These are phyloP conservation scores for Aspergillus pseudoglaucus DNA, from an alignment of 2,329 filamentous ascomycete genomes.

Conservation along the genomic window DNA sequence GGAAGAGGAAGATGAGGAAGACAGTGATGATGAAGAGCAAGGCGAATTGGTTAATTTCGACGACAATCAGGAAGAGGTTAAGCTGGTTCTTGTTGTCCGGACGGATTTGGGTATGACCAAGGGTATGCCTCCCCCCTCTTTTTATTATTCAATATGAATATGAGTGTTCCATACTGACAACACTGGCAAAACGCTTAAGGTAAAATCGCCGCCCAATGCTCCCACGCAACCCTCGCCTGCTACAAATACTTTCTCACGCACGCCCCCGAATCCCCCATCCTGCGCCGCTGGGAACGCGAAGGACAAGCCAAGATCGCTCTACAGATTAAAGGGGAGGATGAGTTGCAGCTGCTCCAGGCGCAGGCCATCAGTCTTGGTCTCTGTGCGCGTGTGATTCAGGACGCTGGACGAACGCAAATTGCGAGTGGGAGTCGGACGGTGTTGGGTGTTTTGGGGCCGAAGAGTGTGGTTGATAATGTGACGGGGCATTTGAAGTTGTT, in stretches of 20 bases:
- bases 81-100: slow-evolving; percentile 83
- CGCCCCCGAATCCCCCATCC: slow-evolving; percentile 52
- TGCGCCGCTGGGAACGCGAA: slow-evolving; percentile 75
- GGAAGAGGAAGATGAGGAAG: slow-evolving; percentile 54
- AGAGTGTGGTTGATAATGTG: slow-evolving; percentile 77
- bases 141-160: slow-evolving; percentile 3
- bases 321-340: slow-evolving; percentile 80
- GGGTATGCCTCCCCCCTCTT: slow-evolving; percentile 50
- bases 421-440: slow-evolving; percentile 88
- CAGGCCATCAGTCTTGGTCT: slow-evolving; percentile 77
- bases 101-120: slow-evolving; percentile 97
- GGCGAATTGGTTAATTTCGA: slow-evolving; percentile 43
- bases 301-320: slow-evolving; percentile 94
- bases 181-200: slow-evolving; percentile 46
- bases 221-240: slow-evolving; percentile 93
- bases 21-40: slow-evolving; percentile 60
- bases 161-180: neutral
- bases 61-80: slow-evolving; percentile 72
- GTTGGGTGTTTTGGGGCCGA: slow-evolving; percentile 74
- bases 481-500: slow-evolving; percentile 80
- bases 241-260: slow-evolving; percentile 71
- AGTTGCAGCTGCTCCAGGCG: slow-evolving; percentile 66
- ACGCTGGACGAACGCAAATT: slow-evolving; percentile 97
- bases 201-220: slow-evolving; percentile 94
- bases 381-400: slow-evolving; percentile 82